Conservation (phyloP, 352 stramenopile genomes). For the Globisporangium heterothallicum region DNA sequence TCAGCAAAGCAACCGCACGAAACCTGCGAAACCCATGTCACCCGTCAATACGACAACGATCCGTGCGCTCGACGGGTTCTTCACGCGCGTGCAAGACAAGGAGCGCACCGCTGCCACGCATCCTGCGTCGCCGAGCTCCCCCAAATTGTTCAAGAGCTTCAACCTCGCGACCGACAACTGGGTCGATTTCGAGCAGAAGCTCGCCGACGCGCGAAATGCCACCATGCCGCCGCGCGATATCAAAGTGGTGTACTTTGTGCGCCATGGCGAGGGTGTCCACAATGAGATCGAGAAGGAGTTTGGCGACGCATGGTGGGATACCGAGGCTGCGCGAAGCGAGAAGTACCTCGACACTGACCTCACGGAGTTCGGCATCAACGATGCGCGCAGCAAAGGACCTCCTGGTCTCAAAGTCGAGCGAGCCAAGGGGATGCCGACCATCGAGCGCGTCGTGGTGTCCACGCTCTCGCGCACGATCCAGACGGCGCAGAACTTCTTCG, state of each 20-base stretch:
- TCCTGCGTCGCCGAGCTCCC: no score
- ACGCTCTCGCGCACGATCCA: conserved; percentile 56
- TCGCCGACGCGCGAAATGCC: neutral
- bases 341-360: conserved; percentile 51
- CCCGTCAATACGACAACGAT: conserved; percentile 1
- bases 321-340: conserved; percentile 41
- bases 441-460: conserved; percentile 58
- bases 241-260: conserved; percentile 70
- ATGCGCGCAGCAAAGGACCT: conserved; percentile 37
- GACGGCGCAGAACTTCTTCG: conserved; percentile 58
- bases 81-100: neutral
- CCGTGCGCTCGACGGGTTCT: neutral
- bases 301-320: conserved; percentile 48
- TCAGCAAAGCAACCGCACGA: no score
- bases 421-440: conserved; percentile 40
- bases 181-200: neutral
- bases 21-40: no score
- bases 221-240: conserved; percentile 12
- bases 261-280: conserved; percentile 57
- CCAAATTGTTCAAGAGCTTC: neutral
- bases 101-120: neutral
- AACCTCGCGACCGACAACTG: neutral
- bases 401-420: conserved; percentile 25
- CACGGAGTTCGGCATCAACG: conserved; percentile 41
- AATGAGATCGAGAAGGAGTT: conserved; percentile 48